Base-by-base conservation (phyloP, 2,329 filamentous ascomycete genomes). In the Periconia macrospinosa region DNA sequence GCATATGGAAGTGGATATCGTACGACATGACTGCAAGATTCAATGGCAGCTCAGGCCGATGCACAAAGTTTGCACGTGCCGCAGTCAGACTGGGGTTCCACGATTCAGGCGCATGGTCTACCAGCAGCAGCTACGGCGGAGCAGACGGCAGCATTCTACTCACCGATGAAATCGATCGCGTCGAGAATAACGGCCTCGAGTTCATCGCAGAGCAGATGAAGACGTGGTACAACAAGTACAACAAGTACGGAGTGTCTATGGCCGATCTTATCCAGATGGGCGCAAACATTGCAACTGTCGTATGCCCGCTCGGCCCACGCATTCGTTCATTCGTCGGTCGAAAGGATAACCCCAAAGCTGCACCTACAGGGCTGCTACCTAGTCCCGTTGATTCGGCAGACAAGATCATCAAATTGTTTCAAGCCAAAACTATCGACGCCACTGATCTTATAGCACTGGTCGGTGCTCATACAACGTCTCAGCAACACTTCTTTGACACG, bases 201-300 rank as follows among this genome's bases (percentile, higher is more conserved):
- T 53, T 60, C 9, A 62, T 67, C 33, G 55, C 61, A 18, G 43
- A 48, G 0, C 41, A 47, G 13, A 45, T 61, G 8, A 47, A 41
- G 14, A 30, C 35, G 17, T 54, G 54, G 52, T 42, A 60, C 17
- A 50, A 35, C 46, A 43, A 56, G 19, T 72, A 63, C 50, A 30
- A 45, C 30, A 37, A 37, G 15, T 37, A 37, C 33, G 63, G 59
- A 17, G 66, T 74, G 30, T 60, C 64, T 17, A 67, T 71, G 58
- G 71, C 63, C 8, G 70, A 73, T 30, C 49, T 72, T 42, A 68
- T 73, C 30, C 69, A 72, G 44, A 69, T 69, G 43, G 64, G 58
- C 6, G 66, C 65, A 1, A 68, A 57, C 23, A 64, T 70, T 30
- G 70, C 69, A 17, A 62, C 63, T 1, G 67, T 73, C 6, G 52